Base-by-base conservation (phyloP, 352 stramenopile species). In the Globisporangium polare region DNA sequence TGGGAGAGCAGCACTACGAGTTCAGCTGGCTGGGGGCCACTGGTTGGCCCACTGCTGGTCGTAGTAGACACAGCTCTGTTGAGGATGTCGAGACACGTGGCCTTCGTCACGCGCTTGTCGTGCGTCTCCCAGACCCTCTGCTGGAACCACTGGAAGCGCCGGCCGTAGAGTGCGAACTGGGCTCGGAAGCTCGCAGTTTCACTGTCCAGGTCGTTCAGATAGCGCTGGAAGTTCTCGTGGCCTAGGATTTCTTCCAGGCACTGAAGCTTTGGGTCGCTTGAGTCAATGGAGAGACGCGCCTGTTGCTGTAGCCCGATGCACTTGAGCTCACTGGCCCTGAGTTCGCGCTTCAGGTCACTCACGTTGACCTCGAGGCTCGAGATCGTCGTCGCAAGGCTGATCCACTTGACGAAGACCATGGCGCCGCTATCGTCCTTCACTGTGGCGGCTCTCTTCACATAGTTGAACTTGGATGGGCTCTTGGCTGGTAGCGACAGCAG, bases 201-300 rank as follows among this genome's bases (percentile, higher is more conserved):
- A 0, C 42, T 9, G 49, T 78, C 73, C 26, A 90, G 49, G 43
- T 90, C 78, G 5, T 45, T 26, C 0, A 68, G 68, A 60, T 89
- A 90, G 3, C 60, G 54, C 27, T 62, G 62, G 43, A 89, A 87
- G 15, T 71, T 68, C 3, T 51, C 18, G 15, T 24, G 45, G 0
- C 81, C 81, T 1, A 90, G 62, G n/a, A 90, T 70, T 51, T 83
- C 76, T n/a, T 73, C 58, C 5, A 90, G 53, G 46, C 75, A 77
- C 13, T 78, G 77, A 18, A 83, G 45, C 47, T 87, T 86, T 0
- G 77, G 65, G 13, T 64, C 69, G 20, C 59, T 63, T 0, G 47
- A 15, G 3, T 65, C 33, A 39, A 43, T 35, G 2, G 24, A 33
- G 29, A 62, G 12, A n/a, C 45, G 26, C 0, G 61, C 53, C 1